These are phyloP conservation scores for Boletus fagicola DNA, from an alignment of 768 basidiomycete genomes.

Conservation along the genomic window DNA sequence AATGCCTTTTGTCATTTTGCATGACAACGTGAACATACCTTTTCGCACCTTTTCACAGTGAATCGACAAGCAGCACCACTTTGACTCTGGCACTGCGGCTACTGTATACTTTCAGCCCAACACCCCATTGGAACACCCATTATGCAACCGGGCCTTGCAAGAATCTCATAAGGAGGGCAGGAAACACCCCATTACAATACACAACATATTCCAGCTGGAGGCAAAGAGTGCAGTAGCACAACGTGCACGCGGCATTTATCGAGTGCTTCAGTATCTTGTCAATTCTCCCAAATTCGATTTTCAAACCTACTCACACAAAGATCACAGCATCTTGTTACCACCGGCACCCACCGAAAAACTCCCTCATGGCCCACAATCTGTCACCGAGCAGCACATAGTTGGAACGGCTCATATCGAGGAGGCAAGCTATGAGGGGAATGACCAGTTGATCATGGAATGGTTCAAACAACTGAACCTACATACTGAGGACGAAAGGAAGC, in stretches of 20 bases:
- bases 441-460: constrained; percentile 18
- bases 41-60: no score
- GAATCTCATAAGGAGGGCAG: not conserved
- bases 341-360: constrained; percentile 27
- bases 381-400: constrained; percentile 36
- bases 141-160: constrained; percentile 20
- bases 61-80: no score
- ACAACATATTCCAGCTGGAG: constrained; percentile 2
- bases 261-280: constrained; percentile 29
- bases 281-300: constrained; percentile 28
- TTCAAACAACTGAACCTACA: constrained; percentile 8
- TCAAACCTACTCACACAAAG: not conserved
- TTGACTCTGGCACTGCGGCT: not conserved
- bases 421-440: constrained; percentile 40
- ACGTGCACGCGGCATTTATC: not conserved
- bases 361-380: constrained; percentile 26
- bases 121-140: constrained; percentile 7
- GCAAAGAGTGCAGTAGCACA: not conserved
- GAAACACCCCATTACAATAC: no score
- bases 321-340: constrained; percentile 16
- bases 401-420: constrained; percentile 37
- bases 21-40: no score
- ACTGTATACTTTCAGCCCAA: constrained; percentile 33
- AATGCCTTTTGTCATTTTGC: no score
- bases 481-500: constrained; percentile 20